A percentile compares a stretch with the other conserved stretches of the same genome.
These are phyloP conservation scores for Sparassis latifolia DNA, from an alignment of 1,284 basidiomycete species.

Conservation along the genomic window DNA sequence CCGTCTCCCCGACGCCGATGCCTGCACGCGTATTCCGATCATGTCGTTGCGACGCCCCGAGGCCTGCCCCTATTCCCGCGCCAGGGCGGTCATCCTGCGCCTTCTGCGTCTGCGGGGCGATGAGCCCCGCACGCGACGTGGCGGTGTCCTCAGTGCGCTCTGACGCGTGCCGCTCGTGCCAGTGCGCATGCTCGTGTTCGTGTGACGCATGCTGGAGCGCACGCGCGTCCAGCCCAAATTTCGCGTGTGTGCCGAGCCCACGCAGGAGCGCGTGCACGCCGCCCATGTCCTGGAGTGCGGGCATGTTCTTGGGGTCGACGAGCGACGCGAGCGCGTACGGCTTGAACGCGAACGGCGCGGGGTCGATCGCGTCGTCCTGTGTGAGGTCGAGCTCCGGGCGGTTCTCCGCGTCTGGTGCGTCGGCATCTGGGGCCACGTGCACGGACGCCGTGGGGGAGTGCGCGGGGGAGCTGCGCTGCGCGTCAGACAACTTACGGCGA, in stretches of 20 bases:
- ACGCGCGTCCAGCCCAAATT: conserved; percentile 43
- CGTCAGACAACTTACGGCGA: conserved; percentile 16
- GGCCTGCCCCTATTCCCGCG: conserved; percentile 16
- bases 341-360: conserved; percentile 64
- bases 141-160: background rate
- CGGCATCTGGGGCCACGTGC: conserved; percentile 1
- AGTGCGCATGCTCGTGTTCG: background rate
- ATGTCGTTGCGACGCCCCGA: conserved; percentile 29
- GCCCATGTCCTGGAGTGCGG: conserved; percentile 66
- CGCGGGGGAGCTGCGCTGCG: background rate
- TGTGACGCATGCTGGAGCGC: conserved; percentile 6
- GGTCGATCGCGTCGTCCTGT: conserved; percentile 60
- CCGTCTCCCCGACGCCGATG: conserved; percentile 4
- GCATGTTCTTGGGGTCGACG: conserved; percentile 83
- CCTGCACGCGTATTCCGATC: conserved; percentile 20
- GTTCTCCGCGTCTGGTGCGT: background rate
- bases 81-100: conserved; percentile 16
- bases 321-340: conserved; percentile 79
- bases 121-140: conserved; percentile 8
- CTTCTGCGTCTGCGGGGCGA: conserved; percentile 3
- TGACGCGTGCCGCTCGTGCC: too few species aligned
- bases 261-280: conserved; percentile 65
- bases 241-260: conserved; percentile 69
- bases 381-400: conserved; percentile 33
- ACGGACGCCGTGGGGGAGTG: background rate